Base-by-base conservation (phyloP, 2,329 filamentous ascomycete species). In the Cladobotryum mycophilum region DNA sequence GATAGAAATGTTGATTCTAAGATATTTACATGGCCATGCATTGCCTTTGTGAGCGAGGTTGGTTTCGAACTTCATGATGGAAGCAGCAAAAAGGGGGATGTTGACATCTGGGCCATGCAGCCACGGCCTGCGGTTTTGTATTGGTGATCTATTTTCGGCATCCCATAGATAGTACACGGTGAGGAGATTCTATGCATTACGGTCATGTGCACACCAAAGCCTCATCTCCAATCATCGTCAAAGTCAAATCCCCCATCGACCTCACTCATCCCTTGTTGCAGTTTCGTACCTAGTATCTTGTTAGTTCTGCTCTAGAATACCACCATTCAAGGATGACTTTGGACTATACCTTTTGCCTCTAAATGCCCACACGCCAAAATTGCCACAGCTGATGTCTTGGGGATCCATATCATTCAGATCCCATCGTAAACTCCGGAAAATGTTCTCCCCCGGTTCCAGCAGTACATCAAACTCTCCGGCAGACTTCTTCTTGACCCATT, bases 311-410 rank as follows among this genome's bases (percentile, higher is more conserved):
- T n/a, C 11, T 36, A 11, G 12, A 35, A 5, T 25, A 42, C 54
- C 48, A 53, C 45, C 46, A 36, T 40, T 9, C 3, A 11, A 14
- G 38, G 38, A 25, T 22, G 9, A 34, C 25, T 37, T 41, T 13
- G 41, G 36, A 22, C 50, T 81, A 60, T 80, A 96, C 82, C 92
- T 86, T 82, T 99, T 99, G 60, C 93, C 93, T 71, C 93, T 82
- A 75, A 99, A 99, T 13, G 86, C 90, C 89, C 95, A 99, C 2
- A 96, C 76, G 11, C 93, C 93, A 89, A 90, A 99, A 69, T 99
- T 99, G 49, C 93, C 92, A 63, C 89, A 95, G 60, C 86, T 96
- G 55, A 97, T 76, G 68, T 97, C 93, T 64, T 95, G 88, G 6
- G 92, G 91, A 66, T 96, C 93, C 56, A 93, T 73, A 64, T 99